Evolutionary conservation across 176 grass and related monocot species (phyloP), one percentile per base, ranked within the genome.

Genomic region (Puccinellia tenuiflora): DNA sequence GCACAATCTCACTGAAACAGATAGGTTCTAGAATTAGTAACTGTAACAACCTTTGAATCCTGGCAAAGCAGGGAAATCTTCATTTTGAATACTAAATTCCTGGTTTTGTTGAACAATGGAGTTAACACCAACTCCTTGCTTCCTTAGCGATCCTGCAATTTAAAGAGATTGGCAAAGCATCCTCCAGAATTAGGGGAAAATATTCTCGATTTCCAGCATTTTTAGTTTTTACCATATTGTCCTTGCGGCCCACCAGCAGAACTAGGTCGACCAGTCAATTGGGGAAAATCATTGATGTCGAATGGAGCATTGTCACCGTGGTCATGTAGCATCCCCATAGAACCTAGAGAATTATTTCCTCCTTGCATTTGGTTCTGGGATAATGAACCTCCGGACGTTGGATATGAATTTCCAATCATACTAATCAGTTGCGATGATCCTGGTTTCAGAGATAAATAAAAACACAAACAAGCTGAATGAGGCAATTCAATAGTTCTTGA

Each of bases 231-330:
- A 99, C 96, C 96, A 81, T 92, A 99, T 85, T 99, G 96, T 65
- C 96, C 96, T 90, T 98, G 96, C 16, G 91, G 81, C 29, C 96
- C 93, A 68, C 96, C 89, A 21, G 91, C 93, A 52, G 96, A 99
- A 92, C 43, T 99, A 80, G 96, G 93, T n/a, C 91, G 91, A 22
- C 93, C 91, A 80, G 76, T 92, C 84, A 99, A 88, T 90, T 94
- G 96, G 66, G 93, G 96, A 72, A 99, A 99, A 92, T 99, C 96
- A 90, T 93, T 98, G 64, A 99, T 92, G 86, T 99, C 93, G 86
- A 92, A 99, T 26, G 93, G 93, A 94, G 89, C 63, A 52, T 38
- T 87, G 40, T 99, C 96, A 79, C 77, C 83, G n/a, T 83, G 79
- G 34, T 93, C 91, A 88, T 99, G 93, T 76, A 96, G 81, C 93